Evolutionary conservation across 306 rosid genomes (phyloP), one percentile per base, ranked within the genome.

Genomic region (Trifolium subterraneum): DNA sequence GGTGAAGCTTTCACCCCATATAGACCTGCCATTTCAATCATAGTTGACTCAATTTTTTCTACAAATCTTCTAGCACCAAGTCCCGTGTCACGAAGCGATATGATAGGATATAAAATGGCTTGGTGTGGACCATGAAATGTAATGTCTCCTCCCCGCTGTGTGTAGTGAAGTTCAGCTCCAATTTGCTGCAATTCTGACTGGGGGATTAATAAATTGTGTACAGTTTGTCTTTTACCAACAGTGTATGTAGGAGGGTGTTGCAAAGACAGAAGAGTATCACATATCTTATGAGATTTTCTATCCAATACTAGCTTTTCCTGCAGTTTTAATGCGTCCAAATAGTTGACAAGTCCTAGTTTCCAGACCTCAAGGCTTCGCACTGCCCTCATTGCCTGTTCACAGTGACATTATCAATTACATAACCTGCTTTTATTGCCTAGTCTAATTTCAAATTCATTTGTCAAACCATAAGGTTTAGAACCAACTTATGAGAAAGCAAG

Each of bases 61-160:
- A 90, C 96, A 66, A 84, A 90, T 60, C 60, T 87, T 68, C 96
- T 84, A 44, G 95, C 96, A 59, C 97, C 95, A 12, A 91, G 45
- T 66, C 95, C 95, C 31, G 85, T 64, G 19, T 87, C 87, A 15
- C 86, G 80, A 48, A 94, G 96, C 4, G 97, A 88, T 73, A 91
- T 72, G 52, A 94, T 83, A 61, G 98, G 97, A 71, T 91, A 90
- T 47, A 90, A 68, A 16, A 94, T 77, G 71, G 97, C 97, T 69
- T 91, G 97, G 80, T 76, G 90, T 22, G 97, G 96, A 79, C 97
- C 97, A 64, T 94, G 98, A 78, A 86, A 94, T 16, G 97, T 91
- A 65, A 94, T 87, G 78, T 91, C 98, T 22, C 98, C 93, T 69
- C 98, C 98, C 58, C 97, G 79, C 62, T 90, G 88, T 0, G 92